phyloP scores from a whole-genome alignment of 345 rosid genomes.

The Murraya paniculata region DNA sequence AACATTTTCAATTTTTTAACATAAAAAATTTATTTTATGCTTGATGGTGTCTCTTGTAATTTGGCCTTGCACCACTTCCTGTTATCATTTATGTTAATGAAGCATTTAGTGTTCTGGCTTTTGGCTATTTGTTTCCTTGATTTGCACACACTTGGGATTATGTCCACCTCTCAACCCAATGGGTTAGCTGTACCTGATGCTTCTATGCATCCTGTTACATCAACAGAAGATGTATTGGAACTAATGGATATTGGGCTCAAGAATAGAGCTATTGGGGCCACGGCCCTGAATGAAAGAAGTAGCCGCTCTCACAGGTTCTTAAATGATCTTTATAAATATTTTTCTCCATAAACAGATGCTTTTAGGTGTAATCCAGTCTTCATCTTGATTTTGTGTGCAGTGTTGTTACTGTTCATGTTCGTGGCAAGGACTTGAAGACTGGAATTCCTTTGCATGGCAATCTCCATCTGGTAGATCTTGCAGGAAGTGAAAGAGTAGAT shows the following conservation, averaged over 20 bases:
- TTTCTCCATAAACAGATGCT: not conserved
- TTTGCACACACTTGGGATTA: slow-evolving; percentile 74
- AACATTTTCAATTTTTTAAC: no score
- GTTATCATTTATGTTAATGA: slow-evolving; percentile 6
- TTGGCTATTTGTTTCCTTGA: slow-evolving; percentile 45
- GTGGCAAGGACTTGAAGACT: slow-evolving; percentile 65
- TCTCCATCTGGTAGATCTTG: slow-evolving; percentile 93
- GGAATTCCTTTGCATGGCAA: slow-evolving; percentile 57
- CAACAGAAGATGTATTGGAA: slow-evolving; percentile 72
- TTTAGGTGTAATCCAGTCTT: slow-evolving; percentile 1
- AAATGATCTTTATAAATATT: not conserved
- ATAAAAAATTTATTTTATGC: not conserved
- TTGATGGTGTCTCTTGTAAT: not conserved
- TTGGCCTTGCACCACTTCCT: not conserved
- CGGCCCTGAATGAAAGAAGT: slow-evolving; percentile 91
- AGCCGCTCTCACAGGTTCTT: slow-evolving; percentile 92
- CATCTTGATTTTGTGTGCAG: slow-evolving; percentile 37
- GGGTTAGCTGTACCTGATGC: slow-evolving; percentile 98
- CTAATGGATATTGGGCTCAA: slow-evolving; percentile 70
- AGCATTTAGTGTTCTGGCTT: not conserved
- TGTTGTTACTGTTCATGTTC: slow-evolving; percentile 79
- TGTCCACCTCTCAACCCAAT: slow-evolving; percentile 43
- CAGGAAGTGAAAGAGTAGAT: slow-evolving; percentile 98
- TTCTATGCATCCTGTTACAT: slow-evolving; percentile 61
- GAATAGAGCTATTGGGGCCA: slow-evolving; percentile 72